Conservation (phyloP, 768 basidiomycete genomes). For the Serendipita sp. region DNA sequence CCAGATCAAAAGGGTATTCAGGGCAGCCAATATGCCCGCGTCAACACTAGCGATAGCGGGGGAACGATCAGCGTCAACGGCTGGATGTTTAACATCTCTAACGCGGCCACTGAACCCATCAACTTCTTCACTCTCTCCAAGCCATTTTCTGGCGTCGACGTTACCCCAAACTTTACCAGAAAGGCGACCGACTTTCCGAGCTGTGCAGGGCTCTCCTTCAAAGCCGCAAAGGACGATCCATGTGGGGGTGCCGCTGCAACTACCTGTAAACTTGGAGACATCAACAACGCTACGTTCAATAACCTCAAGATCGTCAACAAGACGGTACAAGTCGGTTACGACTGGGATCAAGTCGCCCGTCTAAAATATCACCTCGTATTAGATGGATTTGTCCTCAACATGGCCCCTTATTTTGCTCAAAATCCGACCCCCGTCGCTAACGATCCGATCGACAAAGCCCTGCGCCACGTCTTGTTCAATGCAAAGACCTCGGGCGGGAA, state of each 20-base stretch:
- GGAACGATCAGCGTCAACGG: conserved; percentile 68
- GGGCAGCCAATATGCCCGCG: conserved; percentile 20
- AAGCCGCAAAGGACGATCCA: conserved; percentile 56
- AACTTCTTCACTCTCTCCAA: conserved; percentile 41
- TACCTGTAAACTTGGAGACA: conserved; percentile 47
- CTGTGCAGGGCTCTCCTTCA: conserved; percentile 47
- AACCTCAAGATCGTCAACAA: conserved; percentile 53
- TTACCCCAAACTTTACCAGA: conserved; percentile 72
- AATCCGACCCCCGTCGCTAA: conserved; percentile 49
- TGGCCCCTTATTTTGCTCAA: conserved; percentile 65
- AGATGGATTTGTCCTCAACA: conserved; percentile 87
- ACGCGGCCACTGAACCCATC: conserved; percentile 31
- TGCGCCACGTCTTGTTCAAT: conserved; percentile 52
- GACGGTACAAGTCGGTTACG: conserved; percentile 59
- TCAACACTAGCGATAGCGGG: conserved; percentile 33
- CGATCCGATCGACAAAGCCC: conserved; percentile 67
- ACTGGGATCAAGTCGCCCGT: conserved; percentile 73
- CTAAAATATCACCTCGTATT: conserved; percentile 67
- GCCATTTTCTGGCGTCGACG: conserved; percentile 55
- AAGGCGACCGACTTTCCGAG: conserved; percentile 42
- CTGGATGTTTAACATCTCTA: conserved; percentile 54
- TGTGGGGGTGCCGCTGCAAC: conserved; percentile 28
- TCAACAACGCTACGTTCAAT: conserved; percentile 40
- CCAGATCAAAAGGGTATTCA: conserved; percentile 35
- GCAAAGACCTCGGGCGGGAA: conserved; percentile 43